Evolutionary conservation across 225 moss, liverwort and hornwort genomes (phyloP).

Genomic region (Physcomitrium patens): DNA sequence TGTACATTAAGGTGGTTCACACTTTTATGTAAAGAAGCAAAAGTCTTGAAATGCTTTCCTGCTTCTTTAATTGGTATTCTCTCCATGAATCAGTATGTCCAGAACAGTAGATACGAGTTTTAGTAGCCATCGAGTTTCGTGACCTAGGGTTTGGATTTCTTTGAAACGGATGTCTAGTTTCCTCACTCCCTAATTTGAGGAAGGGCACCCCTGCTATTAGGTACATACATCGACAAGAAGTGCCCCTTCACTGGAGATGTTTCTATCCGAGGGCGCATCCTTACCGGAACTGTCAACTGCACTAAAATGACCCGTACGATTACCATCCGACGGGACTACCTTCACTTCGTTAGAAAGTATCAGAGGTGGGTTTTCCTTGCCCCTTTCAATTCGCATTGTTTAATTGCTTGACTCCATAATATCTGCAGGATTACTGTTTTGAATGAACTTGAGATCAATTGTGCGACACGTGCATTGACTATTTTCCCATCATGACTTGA

Average conservation of each 20-base stretch:
- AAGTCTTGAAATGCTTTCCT: too few relatives aligned
- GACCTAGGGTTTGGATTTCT: too few relatives aligned
- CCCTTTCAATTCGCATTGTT: background rate
- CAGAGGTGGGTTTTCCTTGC: slow-evolving; percentile 37
- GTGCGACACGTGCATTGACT: rapidly evolving
- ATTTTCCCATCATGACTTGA: background rate
- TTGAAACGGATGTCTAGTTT: too few relatives aligned
- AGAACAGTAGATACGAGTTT: too few relatives aligned
- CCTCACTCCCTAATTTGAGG: too few relatives aligned
- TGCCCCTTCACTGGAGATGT: slow-evolving; percentile 67
- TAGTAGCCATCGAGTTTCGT: too few relatives aligned
- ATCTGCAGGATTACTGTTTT: too few relatives aligned
- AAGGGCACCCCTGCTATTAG: slow-evolving; percentile 1
- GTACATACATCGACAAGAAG: slow-evolving; percentile 70
- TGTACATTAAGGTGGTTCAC: too few relatives aligned
- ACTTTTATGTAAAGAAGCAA: too few relatives aligned
- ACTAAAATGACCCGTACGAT: slow-evolving; percentile 70
- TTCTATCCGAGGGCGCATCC: slow-evolving; percentile 61
- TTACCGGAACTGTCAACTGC: slow-evolving; percentile 58
- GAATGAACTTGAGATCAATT: background rate
- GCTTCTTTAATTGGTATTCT: too few relatives aligned
- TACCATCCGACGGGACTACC: slow-evolving; percentile 62
- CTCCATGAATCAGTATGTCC: too few relatives aligned
- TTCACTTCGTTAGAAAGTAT: slow-evolving; percentile 64
- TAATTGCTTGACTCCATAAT: too few relatives aligned